Conservation (phyloP, 139 green algal genomes). For the Yamagishiella unicocca region DNA sequence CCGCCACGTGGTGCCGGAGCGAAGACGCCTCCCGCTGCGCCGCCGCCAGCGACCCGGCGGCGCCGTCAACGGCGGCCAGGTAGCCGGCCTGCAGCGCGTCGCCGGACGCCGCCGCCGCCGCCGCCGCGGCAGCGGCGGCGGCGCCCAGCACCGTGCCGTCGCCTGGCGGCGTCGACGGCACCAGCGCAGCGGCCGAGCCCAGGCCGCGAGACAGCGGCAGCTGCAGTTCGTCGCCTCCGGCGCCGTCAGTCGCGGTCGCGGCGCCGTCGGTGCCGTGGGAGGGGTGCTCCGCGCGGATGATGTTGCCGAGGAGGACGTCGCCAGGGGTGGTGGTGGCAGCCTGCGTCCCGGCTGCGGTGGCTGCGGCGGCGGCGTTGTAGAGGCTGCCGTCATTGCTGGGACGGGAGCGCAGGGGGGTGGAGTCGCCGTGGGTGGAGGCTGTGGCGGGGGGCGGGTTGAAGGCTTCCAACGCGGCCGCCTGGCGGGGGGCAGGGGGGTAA, state of each 20-base stretch:
- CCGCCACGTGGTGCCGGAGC: not conserved
- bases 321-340: not conserved
- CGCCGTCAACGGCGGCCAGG: not conserved
- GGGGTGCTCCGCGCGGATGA: slow-evolving; percentile 21
- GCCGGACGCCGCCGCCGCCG: not conserved
- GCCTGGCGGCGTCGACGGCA: not conserved
- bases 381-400: not conserved
- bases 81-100: not conserved
- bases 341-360: not conserved
- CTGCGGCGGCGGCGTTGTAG: not conserved
- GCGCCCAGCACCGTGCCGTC: not conserved
- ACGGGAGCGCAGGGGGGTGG: not conserved
- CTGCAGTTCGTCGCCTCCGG: not conserved
- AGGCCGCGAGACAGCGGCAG: not conserved
- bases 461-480: slow-evolving; percentile 21
- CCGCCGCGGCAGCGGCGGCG: not conserved
- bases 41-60: slow-evolving; percentile 26
- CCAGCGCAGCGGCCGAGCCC: slow-evolving; percentile 4
- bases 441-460: slow-evolving; percentile 10
- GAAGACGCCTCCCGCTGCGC: slow-evolving; percentile 24
- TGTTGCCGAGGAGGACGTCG: slow-evolving; percentile 20
- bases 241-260: not conserved
- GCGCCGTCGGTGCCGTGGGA: not conserved
- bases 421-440: not conserved
- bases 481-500: not conserved